Conservation (phyloP, 2,329 filamentous ascomycete species). For the Bertia moriformis region DNA sequence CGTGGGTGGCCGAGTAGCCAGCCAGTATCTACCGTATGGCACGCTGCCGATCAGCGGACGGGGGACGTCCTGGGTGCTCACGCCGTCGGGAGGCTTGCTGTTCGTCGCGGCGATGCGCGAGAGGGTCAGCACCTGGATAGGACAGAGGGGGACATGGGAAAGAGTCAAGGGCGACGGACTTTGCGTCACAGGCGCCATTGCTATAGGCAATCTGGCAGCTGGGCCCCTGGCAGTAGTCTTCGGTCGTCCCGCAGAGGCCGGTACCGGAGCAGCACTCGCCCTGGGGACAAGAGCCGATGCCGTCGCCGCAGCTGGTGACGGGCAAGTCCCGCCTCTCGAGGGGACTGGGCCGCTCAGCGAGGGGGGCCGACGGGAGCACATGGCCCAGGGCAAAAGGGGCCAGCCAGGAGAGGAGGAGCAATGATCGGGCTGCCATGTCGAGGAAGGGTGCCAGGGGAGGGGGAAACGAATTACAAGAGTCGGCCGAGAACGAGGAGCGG, state of each 20-base stretch:
- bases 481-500: not conserved
- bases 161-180: too few species aligned
- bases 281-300: slow-evolving; percentile 11
- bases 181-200: slow-evolving; percentile 6
- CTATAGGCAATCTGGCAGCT: slow-evolving; percentile 23
- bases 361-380: not conserved
- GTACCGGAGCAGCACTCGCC: slow-evolving; percentile 18
- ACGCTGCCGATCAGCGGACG: slow-evolving; percentile 11
- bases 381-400: not conserved
- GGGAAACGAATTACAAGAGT: not conserved
- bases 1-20: not conserved
- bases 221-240: slow-evolving; percentile 10
- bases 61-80: slow-evolving; percentile 8
- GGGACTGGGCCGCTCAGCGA: not conserved
- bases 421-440: not conserved
- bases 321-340: not conserved
- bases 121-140: too few species aligned
- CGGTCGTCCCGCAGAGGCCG: slow-evolving; percentile 11
- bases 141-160: too few species aligned
- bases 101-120: too few species aligned
- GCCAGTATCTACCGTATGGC: slow-evolving; percentile 9
- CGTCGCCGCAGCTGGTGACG: slow-evolving; percentile 11
- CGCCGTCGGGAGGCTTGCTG: slow-evolving; percentile 11
- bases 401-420: not conserved
- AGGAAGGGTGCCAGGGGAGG: too few species aligned